phyloP scores from a whole-genome alignment of 768 basidiomycete genomes.

The Suillus sp. region DNA sequence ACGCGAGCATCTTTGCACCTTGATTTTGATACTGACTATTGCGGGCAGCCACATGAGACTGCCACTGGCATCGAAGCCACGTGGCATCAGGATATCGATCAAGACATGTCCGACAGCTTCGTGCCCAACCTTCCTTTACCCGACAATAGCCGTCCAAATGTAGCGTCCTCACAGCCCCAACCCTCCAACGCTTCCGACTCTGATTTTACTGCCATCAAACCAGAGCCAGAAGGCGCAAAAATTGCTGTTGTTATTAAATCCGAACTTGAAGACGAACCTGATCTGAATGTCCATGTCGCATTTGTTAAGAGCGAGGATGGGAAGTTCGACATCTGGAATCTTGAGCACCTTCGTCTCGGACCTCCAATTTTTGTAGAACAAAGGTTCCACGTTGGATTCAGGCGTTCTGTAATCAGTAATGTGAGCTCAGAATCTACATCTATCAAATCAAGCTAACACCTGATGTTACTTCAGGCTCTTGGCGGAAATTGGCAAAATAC shows the following conservation, averaged over 20 bases:
- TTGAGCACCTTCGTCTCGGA: conserved; percentile 16
- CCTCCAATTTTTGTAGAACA: conserved; percentile 14
- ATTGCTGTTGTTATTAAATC: conserved; percentile 10
- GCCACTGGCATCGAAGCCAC: neutral
- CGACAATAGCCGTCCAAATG: neutral
- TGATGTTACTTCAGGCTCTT: conserved; percentile 1
- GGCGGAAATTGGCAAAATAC: conserved; percentile 3
- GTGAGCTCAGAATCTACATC: conserved; percentile 6
- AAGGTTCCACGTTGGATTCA: conserved; percentile 17
- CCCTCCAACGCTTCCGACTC: neutral
- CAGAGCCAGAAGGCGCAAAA: conserved; percentile 8
- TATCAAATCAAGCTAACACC: neutral
- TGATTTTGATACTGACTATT: neutral
- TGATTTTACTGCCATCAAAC: neutral
- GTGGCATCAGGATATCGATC: neutral
- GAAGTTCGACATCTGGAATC: conserved; percentile 17
- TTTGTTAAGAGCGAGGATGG: conserved; percentile 17
- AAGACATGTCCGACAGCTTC: neutral
- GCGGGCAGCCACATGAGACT: neutral
- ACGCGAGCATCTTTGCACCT: neutral
- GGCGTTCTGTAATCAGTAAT: conserved; percentile 21
- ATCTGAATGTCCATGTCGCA: conserved; percentile 9
- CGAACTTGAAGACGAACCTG: conserved; percentile 5
- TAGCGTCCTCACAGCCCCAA: neutral
- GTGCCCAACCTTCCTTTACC: neutral